A percentile compares a stretch with the other conserved stretches of the same genome.
Evolutionary conservation across 1,284 basidiomycete genomes (phyloP).

Genomic region (Marasmius fiardii): DNA sequence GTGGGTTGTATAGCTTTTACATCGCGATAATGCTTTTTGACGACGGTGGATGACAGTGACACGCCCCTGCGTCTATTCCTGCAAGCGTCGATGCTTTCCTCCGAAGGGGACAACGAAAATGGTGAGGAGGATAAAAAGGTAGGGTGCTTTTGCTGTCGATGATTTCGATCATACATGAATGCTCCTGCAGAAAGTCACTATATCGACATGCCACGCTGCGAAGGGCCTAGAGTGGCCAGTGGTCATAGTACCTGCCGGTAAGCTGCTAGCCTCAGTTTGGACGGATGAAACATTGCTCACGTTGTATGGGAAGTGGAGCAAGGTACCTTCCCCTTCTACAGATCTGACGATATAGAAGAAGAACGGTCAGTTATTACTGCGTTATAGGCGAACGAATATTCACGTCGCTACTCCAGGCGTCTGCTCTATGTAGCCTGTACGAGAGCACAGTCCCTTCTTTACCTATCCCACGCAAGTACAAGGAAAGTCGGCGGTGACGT

Average conservation of each 20-base stretch:
- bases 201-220: constrained; percentile 87
- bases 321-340: constrained; percentile 78
- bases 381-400: not conserved
- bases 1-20: not conserved
- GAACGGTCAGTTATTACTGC: constrained; percentile 56
- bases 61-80: constrained; percentile 80
- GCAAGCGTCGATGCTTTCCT: constrained; percentile 82
- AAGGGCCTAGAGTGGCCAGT: constrained; percentile 94
- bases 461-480: constrained; percentile 48
- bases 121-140: constrained; percentile 60
- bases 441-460: constrained; percentile 77
- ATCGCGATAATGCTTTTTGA: not conserved
- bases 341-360: constrained; percentile 77
- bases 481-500: constrained; percentile 53
- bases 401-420: constrained; percentile 41
- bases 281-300: constrained; percentile 2
- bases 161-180: constrained; percentile 1
- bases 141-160: constrained; percentile 18
- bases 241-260: constrained; percentile 74
- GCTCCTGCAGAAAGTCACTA: constrained; percentile 68
- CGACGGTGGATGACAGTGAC: constrained; percentile 31
- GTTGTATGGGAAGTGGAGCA: constrained; percentile 53
- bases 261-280: constrained; percentile 7
- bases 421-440: constrained; percentile 92
- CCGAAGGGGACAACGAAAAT: constrained; percentile 67